A percentile compares a stretch with the other conserved stretches of the same genome.
These are phyloP conservation scores for Microbotryum lychnidis-dioicae DNA, from an alignment of 1,284 basidiomycete genomes.

Conservation along the genomic window DNA sequence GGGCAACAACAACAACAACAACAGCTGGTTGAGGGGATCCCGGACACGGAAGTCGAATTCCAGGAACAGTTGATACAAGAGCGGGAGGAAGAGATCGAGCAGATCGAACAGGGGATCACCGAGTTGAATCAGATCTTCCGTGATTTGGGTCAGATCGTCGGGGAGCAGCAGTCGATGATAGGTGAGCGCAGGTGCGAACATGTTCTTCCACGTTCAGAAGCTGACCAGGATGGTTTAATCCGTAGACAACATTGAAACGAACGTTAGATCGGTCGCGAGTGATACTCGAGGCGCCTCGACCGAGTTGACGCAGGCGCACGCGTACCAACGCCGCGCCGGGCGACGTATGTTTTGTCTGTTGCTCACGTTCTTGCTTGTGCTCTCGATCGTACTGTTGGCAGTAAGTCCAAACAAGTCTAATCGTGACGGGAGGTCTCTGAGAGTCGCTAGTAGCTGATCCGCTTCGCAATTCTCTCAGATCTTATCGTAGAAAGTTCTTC, in stretches of 20 bases:
- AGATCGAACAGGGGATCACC: constrained; percentile 95
- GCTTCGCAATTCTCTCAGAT: no score
- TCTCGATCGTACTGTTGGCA: constrained; percentile 81
- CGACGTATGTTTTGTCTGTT: constrained; percentile 80
- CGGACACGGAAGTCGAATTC: constrained; percentile 82
- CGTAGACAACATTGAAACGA: constrained; percentile 91
- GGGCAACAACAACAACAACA: constrained; percentile 29
- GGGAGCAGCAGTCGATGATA: constrained; percentile 89
- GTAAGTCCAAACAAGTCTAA: constrained; percentile 43
- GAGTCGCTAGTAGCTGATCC: no score
- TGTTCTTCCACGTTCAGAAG: background rate
- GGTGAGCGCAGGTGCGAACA: constrained; percentile 50
- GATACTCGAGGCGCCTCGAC: constrained; percentile 78
- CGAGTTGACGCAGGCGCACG: constrained; percentile 80
- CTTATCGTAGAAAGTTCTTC: no score
- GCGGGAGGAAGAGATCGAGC: constrained; percentile 86
- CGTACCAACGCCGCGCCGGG: constrained; percentile 91
- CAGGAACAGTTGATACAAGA: constrained; percentile 94
- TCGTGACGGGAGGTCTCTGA: no score
- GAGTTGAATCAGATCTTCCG: constrained; percentile 96
- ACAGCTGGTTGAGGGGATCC: constrained; percentile 32
- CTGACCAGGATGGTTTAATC: background rate
- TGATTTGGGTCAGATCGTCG: constrained; percentile 87
- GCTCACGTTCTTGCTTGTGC: constrained; percentile 70
- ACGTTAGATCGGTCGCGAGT: constrained; percentile 75